Base-by-base conservation (phyloP, 2,329 filamentous ascomycete species). In the Dryadomyces sulphureus region DNA sequence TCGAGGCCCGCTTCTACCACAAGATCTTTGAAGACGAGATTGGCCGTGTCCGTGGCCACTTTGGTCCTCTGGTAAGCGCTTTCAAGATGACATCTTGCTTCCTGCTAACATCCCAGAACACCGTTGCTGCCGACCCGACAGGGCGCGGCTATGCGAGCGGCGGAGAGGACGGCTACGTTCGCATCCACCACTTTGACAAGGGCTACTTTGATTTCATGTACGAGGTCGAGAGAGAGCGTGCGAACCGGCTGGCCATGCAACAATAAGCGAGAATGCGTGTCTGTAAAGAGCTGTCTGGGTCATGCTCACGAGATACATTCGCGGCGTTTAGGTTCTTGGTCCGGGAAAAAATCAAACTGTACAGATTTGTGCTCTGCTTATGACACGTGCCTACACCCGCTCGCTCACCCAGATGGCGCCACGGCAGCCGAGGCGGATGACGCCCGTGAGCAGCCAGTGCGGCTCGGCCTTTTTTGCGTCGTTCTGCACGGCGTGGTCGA, bases 1-100 rank as follows among this genome's bases (percentile, higher is more conserved):
- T 98, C 72, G 92, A 98, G 68, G 92, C 92, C 39, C 81, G 92
- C 54, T 98, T 98, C 76, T 98, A 95, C 75, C 92, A 98, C 81
- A 96, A 94, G 77, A 83, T 98, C 64, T 96, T 98, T 64, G 88
- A 94, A 68, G 90, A 98, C 66, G 92, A 98, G 72, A 90, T 96
- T 59, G 92, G 92, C 56, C 83, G 92, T 72, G 92, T 98, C 54
- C 79, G 88, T 62, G 92, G 92, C 53, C 92, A 98, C 67, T 98
- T 98, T 67, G 92, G 92, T 62, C 92, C 84, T 54, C 73, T 95
- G 61, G 65, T 68, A 61, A 48, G 65, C n/a, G n/a, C 57, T 38
- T 24, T 6, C 5, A 16, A 16, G 17, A 3, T 2, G 22, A 8
- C 7, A 16, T 32, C 12, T 43, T 36, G 32, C 4, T 11, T 14